Evolutionary conservation across 345 rosid genomes (phyloP).

Genomic region (Raphanus raphanistrum): DNA sequence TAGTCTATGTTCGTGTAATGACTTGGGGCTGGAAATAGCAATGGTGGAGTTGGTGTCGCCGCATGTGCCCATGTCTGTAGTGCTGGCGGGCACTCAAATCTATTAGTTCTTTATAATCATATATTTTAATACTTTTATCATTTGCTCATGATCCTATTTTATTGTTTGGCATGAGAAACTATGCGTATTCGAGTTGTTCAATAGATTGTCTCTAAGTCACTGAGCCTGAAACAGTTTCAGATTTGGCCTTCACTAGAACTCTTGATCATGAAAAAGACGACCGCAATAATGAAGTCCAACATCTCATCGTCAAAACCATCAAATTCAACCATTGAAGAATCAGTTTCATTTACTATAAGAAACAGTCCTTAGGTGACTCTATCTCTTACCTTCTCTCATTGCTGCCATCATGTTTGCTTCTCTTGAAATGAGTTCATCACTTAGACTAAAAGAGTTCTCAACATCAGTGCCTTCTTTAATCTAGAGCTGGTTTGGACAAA

Average conservation of each 20-base stretch:
- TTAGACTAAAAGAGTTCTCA: neutral
- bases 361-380: neutral
- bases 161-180: neutral
- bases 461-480: neutral
- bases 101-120: too few relatives aligned
- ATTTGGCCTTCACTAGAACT: neutral
- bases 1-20: too few relatives aligned
- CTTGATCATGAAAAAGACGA: neutral
- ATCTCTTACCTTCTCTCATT: too few relatives aligned
- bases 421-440: neutral
- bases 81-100: too few relatives aligned
- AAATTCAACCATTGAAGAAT: neutral
- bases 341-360: neutral
- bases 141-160: neutral
- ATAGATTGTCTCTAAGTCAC: neutral
- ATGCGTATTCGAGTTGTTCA: neutral
- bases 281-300: neutral
- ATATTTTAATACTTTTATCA: too few relatives aligned
- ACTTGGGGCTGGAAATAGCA: too few relatives aligned
- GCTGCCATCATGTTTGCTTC: neutral
- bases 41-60: too few relatives aligned
- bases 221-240: neutral
- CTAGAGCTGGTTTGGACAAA: neutral
- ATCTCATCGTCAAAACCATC: neutral
- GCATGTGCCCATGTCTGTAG: too few relatives aligned